Base-by-base conservation (phyloP, 192 early-diverging fungal genomes). In the Umbelopsis sp. region DNA sequence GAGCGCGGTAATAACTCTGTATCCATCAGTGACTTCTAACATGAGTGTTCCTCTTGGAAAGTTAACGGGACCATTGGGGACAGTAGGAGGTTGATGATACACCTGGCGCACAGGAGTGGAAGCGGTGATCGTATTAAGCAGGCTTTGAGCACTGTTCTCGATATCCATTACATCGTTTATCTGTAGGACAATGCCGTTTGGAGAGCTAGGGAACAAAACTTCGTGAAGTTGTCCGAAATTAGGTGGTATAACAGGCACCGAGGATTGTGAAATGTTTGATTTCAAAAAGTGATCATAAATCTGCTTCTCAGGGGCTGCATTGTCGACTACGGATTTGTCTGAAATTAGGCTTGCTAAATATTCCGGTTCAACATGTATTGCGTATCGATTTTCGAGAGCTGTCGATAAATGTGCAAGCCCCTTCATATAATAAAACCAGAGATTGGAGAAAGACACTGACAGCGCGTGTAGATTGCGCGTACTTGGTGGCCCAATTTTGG, bases 141-240 rank as follows among this genome's bases (percentile, higher is more conserved):
- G 29, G 26, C 56, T 62, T 4, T 62, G 56, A 8, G 56, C 56
- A 34, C 56, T 62, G 26, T 62, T 62, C 26, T 62, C 56, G 14
- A 62, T 32, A 62, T 62, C 56, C 8, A 62, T 62, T 62, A 62
- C 34, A 31, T 32, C 12, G 29, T 34, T 62, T 20, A 62, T 62
- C 26, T 62, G 56, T 5, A 62, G 31, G 17, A 62, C 17, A 36
- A 32, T 34, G 26, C 56, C 56, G 7, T 34, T 62, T 34, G 31
- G 26, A 34, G 31, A 62, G 26, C 25, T 6, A 14, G 56, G 56
- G 17, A 62, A 62, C 16, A 62, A 20, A 14, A 62, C 29, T 6
- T 62, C 56, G 31, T 62, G 31, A 3, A 62, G 17, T 32, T 62
- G 56, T 34, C 29, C 56, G 17, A 62, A 62, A 31, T 62, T 31